Conservation (phyloP, 1,284 basidiomycete genomes). For the Anthracocystis setariae region DNA sequence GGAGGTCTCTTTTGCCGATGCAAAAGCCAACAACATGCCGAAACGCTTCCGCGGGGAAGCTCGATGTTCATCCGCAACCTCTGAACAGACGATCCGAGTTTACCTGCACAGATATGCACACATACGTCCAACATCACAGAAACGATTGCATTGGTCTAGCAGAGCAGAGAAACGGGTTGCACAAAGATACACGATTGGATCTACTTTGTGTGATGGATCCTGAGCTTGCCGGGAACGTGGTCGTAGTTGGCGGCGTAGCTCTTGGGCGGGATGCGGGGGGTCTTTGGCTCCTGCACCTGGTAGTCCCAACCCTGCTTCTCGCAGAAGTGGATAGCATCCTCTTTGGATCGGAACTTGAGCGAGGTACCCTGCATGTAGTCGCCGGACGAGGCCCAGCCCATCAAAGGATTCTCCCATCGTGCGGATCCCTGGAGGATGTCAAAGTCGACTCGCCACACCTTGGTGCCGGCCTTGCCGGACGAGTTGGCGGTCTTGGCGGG, state of each 20-base stretch:
- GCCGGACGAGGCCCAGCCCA: conserved; percentile 86
- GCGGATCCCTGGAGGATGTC: conserved; percentile 87
- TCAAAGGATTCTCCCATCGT: conserved; percentile 98
- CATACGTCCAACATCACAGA: not conserved
- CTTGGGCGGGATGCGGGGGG: conserved; percentile 73
- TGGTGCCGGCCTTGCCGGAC: conserved; percentile 83
- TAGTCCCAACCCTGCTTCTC: conserved; percentile 68
- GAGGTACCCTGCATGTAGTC: conserved; percentile 97
- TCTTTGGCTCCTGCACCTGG: conserved; percentile 68
- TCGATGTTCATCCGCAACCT: too few relatives aligned
- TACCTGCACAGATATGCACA: not conserved
- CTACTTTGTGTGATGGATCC: conserved; percentile 93
- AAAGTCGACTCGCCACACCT: conserved; percentile 94
- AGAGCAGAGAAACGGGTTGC: conserved; percentile 1
- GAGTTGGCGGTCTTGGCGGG: conserved; percentile 95
- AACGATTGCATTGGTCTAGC: conserved; percentile 14
- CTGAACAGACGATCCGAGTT: too few relatives aligned
- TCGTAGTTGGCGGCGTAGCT: conserved; percentile 84
- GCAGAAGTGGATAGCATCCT: conserved; percentile 90
- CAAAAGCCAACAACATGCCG: too few relatives aligned
- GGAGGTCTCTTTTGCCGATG: too few relatives aligned
- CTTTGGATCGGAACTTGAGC: conserved; percentile 85
- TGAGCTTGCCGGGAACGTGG: conserved; percentile 82
- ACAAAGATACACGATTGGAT: conserved; percentile 25
- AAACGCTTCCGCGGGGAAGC: too few relatives aligned